Base-by-base conservation (phyloP, 257 asterid genomes). In the Solanum tarapatanum region DNA sequence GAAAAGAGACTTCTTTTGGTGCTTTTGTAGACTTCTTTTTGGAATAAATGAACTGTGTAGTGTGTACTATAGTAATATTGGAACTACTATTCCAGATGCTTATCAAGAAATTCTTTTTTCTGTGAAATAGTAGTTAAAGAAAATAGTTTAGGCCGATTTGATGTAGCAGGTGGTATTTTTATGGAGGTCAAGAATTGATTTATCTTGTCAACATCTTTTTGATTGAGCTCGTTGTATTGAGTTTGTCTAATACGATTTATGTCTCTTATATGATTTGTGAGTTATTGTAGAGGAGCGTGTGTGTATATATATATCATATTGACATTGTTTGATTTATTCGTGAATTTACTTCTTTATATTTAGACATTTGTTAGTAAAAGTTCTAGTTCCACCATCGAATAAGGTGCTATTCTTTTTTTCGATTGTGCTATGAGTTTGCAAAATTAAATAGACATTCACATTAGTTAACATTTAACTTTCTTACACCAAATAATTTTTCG, bases 1-100 rank as follows among this genome's bases (percentile, higher is more conserved):
- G 84, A 75, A 76, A 89, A 30, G 87, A 91, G 93, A 92, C 88
- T 90, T 90, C 62, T 89, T 75, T 80, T 89, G 92, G 93, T 91
- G 87, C 92, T 87, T 95, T 91, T 91, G 91, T 89, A 86, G 90
- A 88, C 90, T 90, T 86, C 86, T 82, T 73, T 83, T 79, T 48
- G 69, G 43, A 82, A 82, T 82, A 80, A 45, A 48, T 82, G 69
- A 43, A 79, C 39, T 79, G 84, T 79, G 48, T 5, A 72, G 41
- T 72, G 79, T 69, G 76, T 19, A 19, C 28, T 35, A 26, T 45
- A 14, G 66, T 79, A 43, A 6, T 8, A 43, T 28, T 79, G 84
- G 84, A 43, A 79, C 62, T 26, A 82, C 69, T 82, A 82, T 82
- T 82, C 11, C 69, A 82, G 41, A 82, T 48, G 85, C 85, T 82